Evolutionary conservation across 306 rosid species (phyloP).

Genomic region (Mimosa bimucronata): DNA sequence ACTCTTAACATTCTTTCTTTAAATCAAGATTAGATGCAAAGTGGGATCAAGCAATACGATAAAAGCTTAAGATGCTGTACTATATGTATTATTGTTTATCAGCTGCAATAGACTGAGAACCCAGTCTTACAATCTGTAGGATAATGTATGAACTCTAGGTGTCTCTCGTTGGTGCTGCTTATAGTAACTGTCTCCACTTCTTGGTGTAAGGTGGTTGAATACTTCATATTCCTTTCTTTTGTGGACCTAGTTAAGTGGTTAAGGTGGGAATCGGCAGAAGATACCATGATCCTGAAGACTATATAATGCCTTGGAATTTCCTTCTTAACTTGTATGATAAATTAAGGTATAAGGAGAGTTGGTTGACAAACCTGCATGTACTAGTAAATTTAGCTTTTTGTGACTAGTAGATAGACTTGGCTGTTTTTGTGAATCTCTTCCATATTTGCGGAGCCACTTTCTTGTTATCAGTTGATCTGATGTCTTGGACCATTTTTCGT

Average conservation of each 20-base stretch:
- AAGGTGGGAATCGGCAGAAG: slow-evolving; percentile 2
- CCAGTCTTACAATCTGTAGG: not conserved
- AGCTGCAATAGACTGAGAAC: not conserved
- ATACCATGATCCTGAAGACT: not conserved
- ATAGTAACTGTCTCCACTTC: not conserved
- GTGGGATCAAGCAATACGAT: not conserved
- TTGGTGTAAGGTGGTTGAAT: not conserved
- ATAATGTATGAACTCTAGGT: not conserved
- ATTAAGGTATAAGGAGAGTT: not conserved
- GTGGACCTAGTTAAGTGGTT: not conserved
- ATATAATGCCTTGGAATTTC: not conserved
- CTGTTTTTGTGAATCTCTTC: slow-evolving; percentile 26
- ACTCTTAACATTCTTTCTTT: not conserved
- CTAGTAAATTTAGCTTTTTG: slow-evolving; percentile 11
- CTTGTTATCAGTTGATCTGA: slow-evolving; percentile 5
- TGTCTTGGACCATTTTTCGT: slow-evolving; percentile 29
- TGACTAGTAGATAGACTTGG: slow-evolving; percentile 14
- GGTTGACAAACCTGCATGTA: not conserved
- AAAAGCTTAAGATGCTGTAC: not conserved
- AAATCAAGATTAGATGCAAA: slow-evolving; percentile 3
- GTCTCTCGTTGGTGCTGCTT: not conserved
- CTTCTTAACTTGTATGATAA: not conserved
- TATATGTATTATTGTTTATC: not conserved
- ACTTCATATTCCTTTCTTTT: not conserved
- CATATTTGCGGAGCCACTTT: not conserved